Evolutionary conservation across 2,329 filamentous ascomycete genomes (phyloP).

Genomic region (Fusarium acutatum): DNA sequence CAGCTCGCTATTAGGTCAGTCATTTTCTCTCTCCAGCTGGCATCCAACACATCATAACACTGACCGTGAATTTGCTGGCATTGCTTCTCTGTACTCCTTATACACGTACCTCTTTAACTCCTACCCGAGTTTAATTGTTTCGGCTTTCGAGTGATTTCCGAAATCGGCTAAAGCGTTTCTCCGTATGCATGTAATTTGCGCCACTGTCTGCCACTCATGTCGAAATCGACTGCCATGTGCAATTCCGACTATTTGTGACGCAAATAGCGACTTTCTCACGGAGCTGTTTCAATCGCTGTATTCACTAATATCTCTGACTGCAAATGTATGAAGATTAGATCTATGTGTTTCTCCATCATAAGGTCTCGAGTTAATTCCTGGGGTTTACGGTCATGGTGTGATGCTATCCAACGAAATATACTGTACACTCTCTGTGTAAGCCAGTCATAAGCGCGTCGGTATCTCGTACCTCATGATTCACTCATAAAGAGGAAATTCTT

Average conservation of each 20-base stretch:
- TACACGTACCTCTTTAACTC: not conserved
- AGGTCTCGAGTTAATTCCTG: not conserved
- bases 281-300: not conserved
- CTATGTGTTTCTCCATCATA: not conserved
- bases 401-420: not conserved
- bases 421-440: not conserved
- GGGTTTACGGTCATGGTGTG: not conserved
- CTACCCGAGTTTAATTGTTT: not conserved
- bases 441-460: not conserved
- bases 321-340: not conserved
- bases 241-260: not conserved
- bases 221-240: not conserved
- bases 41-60: not conserved
- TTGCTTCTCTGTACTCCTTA: not conserved
- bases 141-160: not conserved
- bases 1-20: not conserved
- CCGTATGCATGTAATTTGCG: conserved; percentile 17
- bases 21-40: not conserved
- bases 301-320: not conserved
- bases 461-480: not conserved
- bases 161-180: conserved; percentile 13
- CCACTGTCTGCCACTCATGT: not conserved
- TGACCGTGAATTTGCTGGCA: not conserved
- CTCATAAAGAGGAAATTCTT: not conserved
- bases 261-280: not conserved